These are phyloP conservation scores for Agapanthus africanus DNA, from an alignment of 106 monocot genomes.

Conservation along the genomic window DNA sequence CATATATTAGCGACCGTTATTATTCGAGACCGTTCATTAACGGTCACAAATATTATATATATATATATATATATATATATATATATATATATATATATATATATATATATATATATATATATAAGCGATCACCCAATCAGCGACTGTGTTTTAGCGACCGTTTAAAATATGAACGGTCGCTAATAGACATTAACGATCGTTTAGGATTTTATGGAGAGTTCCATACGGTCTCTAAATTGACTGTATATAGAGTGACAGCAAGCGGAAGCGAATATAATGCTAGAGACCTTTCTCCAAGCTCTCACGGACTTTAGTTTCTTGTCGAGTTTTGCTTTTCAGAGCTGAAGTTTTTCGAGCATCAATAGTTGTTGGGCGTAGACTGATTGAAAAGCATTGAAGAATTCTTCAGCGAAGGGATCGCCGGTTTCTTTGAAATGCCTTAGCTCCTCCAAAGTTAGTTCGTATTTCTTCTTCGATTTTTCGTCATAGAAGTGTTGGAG, in stretches of 20 bases:
- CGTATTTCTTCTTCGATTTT: conserved; percentile 13
- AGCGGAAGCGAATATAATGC: conserved; percentile 27
- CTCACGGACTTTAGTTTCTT: conserved; percentile 31
- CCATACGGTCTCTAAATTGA: no score
- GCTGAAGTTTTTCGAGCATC: conserved; percentile 28
- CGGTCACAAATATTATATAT: no score
- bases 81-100: no score
- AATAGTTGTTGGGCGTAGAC: conserved; percentile 41
- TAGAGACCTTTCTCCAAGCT: conserved; percentile 44
- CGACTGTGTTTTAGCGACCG: no score
- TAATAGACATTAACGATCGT: no score
- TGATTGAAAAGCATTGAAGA: conserved; percentile 31
- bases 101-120: no score
- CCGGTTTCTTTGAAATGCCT: conserved; percentile 27
- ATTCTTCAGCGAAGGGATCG: conserved; percentile 41
- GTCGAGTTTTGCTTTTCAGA: conserved; percentile 30
- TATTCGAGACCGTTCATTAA: no score
- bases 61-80: no score
- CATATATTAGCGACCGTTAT: no score
- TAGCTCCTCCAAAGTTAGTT: conserved; percentile 28
- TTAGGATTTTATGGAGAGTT: no score
- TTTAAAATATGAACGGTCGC: no score
- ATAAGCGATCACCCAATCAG: no score
- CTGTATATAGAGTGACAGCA: conserved; percentile 46
- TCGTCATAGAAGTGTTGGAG: conserved; percentile 21